Evolutionary conservation across 192 early-diverging fungal species (phyloP).

Genomic region (Backusella australiensis): DNA sequence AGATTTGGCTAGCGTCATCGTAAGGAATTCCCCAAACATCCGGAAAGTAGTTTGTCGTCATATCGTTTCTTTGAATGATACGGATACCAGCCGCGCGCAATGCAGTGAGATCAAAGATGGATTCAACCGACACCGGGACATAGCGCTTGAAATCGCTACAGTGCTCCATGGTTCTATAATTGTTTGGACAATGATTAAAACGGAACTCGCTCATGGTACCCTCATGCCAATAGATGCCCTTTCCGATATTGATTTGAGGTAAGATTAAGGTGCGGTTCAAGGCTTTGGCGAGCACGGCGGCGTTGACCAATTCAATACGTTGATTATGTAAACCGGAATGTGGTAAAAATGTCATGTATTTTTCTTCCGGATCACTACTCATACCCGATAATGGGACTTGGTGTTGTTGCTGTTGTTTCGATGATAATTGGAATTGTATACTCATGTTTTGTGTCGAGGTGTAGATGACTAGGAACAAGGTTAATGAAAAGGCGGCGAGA

Average conservation of each 20-base stretch:
- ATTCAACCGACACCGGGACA: constrained; percentile 16
- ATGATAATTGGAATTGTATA: neutral
- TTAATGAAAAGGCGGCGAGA: neutral
- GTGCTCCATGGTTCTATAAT: neutral
- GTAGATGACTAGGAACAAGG: neutral
- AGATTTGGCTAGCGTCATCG: constrained; percentile 25
- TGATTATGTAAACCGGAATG: constrained; percentile 60
- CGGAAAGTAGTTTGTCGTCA: constrained; percentile 42
- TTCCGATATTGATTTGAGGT: constrained; percentile 37
- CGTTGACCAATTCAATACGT: constrained; percentile 49
- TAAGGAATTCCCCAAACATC: constrained; percentile 26
- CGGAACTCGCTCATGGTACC: neutral
- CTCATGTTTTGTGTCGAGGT: constrained; percentile 12
- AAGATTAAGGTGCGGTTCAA: constrained; percentile 54
- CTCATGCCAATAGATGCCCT: constrained; percentile 26
- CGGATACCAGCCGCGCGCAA: constrained; percentile 17
- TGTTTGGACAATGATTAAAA: constrained; percentile 19
- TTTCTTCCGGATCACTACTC: constrained; percentile 11
- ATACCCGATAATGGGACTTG: neutral
- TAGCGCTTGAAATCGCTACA: constrained; percentile 29
- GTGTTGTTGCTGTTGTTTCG: neutral
- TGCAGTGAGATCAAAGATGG: constrained; percentile 31
- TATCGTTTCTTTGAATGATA: constrained; percentile 16
- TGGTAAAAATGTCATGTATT: constrained; percentile 46
- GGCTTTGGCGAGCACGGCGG: constrained; percentile 39